Base-by-base conservation (phyloP, 2,329 filamentous ascomycete genomes). In the Phoma sp. region DNA sequence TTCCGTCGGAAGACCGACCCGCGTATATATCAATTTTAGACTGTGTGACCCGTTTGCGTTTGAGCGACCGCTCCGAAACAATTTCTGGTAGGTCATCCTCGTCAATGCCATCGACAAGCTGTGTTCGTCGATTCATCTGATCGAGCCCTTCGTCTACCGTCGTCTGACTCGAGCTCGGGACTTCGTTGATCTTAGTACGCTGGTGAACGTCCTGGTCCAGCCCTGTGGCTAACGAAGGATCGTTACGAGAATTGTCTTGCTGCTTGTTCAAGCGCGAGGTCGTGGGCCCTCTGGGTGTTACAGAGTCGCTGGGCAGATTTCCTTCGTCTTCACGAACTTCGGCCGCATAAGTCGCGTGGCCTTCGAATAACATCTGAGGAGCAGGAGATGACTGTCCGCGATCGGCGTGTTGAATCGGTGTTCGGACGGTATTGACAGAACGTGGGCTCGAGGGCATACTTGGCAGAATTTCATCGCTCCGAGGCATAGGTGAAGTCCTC, bases 101-200 rank as follows among this genome's bases (percentile, higher is more conserved):
- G 18, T 60, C 50, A 7, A 53, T 55, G 18, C 48, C 38, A 7
- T 48, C 11, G 27, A 33, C 9, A 52, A 55, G 18, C 53, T 50
- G 5, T 38, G 40, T 38, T 29, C 44, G 42, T 47, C 41, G 25
- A 29, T 46, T 38, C 10, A 11, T 1, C 30, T 67, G 62, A 9
- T 69, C 61, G 9, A 58, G 43, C 10, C 43, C 57, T 45, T 77
- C 74, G 37, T 72, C 70, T 43, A 75, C 73, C 4, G 78, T 81
- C 2, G 75, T 79, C 58, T 80, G 78, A 50, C 77, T 80, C 1
- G 78, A 80, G 11, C 65, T 55, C 25, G 70, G 53, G 3, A n/a
- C 47, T 44, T 36, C 47, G 8, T 27, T 38, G 13, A 24, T 8
- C 10, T 47, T 46, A 13, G 32, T 13, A 14, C 25, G 40, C 18